Evolutionary conservation across 2,329 filamentous ascomycete genomes (phyloP).

Genomic region (Cytospora piceicola): DNA sequence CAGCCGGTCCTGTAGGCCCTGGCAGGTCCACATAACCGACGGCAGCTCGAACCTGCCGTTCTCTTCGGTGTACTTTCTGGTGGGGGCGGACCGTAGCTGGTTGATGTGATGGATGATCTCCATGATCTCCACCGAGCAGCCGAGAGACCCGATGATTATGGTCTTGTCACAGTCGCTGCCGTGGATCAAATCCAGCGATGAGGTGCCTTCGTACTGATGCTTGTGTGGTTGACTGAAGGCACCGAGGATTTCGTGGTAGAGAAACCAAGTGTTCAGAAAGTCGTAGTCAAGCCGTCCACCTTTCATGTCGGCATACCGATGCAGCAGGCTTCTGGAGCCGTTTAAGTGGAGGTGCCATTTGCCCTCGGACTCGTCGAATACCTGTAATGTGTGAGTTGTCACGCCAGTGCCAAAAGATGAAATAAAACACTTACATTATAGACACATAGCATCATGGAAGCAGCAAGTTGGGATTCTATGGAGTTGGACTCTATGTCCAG

Average conservation of each 20-base stretch:
- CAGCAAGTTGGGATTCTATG: constrained; percentile 47
- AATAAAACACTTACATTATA: constrained; percentile 47
- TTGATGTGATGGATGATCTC: constrained; percentile 49
- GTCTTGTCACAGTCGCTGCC: constrained; percentile 40
- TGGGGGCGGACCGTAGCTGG: constrained; percentile 36
- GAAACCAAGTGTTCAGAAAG: constrained; percentile 52
- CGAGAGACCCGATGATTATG: constrained; percentile 50
- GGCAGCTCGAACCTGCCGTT: constrained; percentile 11
- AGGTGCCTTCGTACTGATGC: constrained; percentile 33
- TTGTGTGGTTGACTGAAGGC: constrained; percentile 45
- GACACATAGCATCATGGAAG: constrained; percentile 56
- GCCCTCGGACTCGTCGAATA: constrained; percentile 53
- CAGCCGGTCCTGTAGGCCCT: constrained; percentile 35
- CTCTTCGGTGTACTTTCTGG: constrained; percentile 1
- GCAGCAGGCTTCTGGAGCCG: constrained; percentile 46
- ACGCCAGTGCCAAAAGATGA: background rate
- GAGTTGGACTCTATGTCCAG: constrained; percentile 38
- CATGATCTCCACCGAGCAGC: constrained; percentile 52
- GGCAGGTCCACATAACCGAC: constrained; percentile 38
- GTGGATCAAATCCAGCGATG: constrained; percentile 37
- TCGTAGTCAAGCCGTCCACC: constrained; percentile 38
- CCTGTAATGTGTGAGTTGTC: constrained; percentile 38
- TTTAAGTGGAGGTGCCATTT: constrained; percentile 51
- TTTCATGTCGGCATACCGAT: constrained; percentile 33
- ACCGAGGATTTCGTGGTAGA: constrained; percentile 52